Evolutionary conservation across 257 asterid species (phyloP).

Genomic region (Gynochthodes officinalis): DNA sequence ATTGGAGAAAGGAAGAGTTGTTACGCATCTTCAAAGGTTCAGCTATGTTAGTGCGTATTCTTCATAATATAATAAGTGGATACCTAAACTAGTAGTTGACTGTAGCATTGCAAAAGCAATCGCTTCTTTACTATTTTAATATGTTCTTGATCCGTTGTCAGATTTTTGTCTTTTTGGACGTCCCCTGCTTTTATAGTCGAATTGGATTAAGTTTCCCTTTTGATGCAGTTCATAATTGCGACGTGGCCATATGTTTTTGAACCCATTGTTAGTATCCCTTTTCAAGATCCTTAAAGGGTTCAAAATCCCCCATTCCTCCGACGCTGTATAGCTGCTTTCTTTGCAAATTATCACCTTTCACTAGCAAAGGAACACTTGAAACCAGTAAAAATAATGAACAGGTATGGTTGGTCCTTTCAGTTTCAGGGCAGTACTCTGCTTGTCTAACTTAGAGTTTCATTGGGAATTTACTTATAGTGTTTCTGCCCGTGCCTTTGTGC

Average conservation of each 20-base stretch:
- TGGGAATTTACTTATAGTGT: background rate
- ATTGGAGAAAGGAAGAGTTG: constrained; percentile 13
- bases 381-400: background rate
- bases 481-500: background rate
- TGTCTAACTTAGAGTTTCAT: background rate
- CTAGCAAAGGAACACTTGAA: background rate
- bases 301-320: background rate
- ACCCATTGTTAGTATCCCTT: constrained; percentile 10
- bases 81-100: background rate
- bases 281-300: constrained; percentile 20
- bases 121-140: constrained; percentile 22
- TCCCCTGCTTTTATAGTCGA: constrained; percentile 27
- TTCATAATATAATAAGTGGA: background rate
- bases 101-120: constrained; percentile 23
- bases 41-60: background rate
- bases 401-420: constrained; percentile 8
- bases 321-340: background rate
- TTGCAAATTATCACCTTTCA: background rate
- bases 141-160: constrained; percentile 18
- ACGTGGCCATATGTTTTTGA: constrained; percentile 6
- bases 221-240: constrained; percentile 21
- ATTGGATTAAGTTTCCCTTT: constrained; percentile 30
- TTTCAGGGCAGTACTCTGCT: too few species aligned
- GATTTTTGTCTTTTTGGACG: constrained; percentile 16
- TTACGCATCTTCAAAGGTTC: constrained; percentile 16